Evolutionary conservation across 78 protist genomes (phyloP), one percentile per base, ranked within the genome.

Genomic region (Tieghemostelium lacteum): DNA sequence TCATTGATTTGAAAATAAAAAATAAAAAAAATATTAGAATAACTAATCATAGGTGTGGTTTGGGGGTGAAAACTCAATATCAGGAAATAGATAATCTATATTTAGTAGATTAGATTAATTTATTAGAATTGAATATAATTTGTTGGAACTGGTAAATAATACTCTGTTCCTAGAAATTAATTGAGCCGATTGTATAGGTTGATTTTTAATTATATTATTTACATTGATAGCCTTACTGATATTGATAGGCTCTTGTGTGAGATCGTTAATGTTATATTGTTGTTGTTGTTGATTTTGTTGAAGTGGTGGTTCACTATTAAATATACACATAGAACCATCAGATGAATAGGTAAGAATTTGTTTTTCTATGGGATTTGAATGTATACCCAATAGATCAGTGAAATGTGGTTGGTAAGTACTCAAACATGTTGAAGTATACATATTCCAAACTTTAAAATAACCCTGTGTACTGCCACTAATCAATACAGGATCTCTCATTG

Each of bases 401-500:
- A 4, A 7, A 39, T 73, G 83, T 12, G 67, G 29, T 57, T 57
- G 45, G 29, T 57, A 73, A 37, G 70, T 33, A 57, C 37, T 57
- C 26, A 57, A 40, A 60, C 91, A 83, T 12, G 31, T 42, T 28
- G 80, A 69, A 24, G 70, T 70, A 58, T 83, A 83, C 91, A 83
- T 83, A 69, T 69, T 83, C 91, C 91, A 83, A 28, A 40, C 71
- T n/a, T 60, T 66, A 12, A 83, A n/a, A 24, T 28, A 14, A n/a
- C 52, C 60, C 16, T 29, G 24, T 2, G 57, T 28, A 19, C 69
- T 55, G 0, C 55, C 78, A 69, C 62, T 83, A 29, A 65, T 55
- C 33, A 73, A 3, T 6, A 83, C n/a, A 37, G 91, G 91, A 60
- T 83, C 91, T 0, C 24, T 45, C 12, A 22, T 28, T 19, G 42